Percentiles rank a stretch among this genome's conserved stretches.
phyloP scores from a whole-genome alignment of 2,329 filamentous ascomycete species.

The Phaeosphaeria sp. region DNA sequence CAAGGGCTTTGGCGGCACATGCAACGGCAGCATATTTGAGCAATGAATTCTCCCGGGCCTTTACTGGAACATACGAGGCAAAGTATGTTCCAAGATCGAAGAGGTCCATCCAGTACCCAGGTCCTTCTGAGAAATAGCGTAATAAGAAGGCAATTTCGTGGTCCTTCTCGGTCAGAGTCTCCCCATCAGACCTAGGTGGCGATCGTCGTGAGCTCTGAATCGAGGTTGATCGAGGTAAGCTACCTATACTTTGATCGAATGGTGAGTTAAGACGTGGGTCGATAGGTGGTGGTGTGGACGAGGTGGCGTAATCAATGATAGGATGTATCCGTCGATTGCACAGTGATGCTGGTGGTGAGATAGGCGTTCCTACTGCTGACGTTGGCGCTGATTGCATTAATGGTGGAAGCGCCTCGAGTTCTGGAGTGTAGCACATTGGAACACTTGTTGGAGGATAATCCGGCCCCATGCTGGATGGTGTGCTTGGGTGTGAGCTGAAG shows the following conservation, averaged over 20 bases:
- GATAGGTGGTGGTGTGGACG: slow-evolving; percentile 42
- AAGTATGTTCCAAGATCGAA: slow-evolving; percentile 66
- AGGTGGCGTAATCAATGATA: slow-evolving; percentile 50
- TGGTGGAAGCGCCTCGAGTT: slow-evolving; percentile 35
- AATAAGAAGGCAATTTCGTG: slow-evolving; percentile 67
- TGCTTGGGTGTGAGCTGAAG: slow-evolving; percentile 36
- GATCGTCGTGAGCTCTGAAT: slow-evolving; percentile 32
- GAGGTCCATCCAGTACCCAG: slow-evolving; percentile 66
- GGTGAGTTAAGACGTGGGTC: slow-evolving; percentile 44
- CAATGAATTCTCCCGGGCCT: slow-evolving; percentile 58
- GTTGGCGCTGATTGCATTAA: slow-evolving; percentile 40
- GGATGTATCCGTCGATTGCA: slow-evolving; percentile 61
- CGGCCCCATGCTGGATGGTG: slow-evolving; percentile 55
- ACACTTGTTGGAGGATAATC: slow-evolving; percentile 59
- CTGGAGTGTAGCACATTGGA: slow-evolving; percentile 36
- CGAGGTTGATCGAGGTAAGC: slow-evolving; percentile 33
- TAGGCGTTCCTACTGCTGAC: slow-evolving; percentile 37
- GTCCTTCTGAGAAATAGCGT: slow-evolving; percentile 65
- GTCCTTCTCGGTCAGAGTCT: slow-evolving; percentile 47
- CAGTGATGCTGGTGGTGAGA: slow-evolving; percentile 54
- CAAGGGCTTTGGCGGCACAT: slow-evolving; percentile 67
- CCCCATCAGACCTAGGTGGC: slow-evolving; percentile 26
- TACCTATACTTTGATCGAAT: slow-evolving; percentile 32
- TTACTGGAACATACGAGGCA: slow-evolving; percentile 64
- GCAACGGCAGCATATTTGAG: slow-evolving; percentile 64